Base-by-base conservation (phyloP, 2,329 filamentous ascomycete genomes). In the Chrysoporthe austroafricana region DNA sequence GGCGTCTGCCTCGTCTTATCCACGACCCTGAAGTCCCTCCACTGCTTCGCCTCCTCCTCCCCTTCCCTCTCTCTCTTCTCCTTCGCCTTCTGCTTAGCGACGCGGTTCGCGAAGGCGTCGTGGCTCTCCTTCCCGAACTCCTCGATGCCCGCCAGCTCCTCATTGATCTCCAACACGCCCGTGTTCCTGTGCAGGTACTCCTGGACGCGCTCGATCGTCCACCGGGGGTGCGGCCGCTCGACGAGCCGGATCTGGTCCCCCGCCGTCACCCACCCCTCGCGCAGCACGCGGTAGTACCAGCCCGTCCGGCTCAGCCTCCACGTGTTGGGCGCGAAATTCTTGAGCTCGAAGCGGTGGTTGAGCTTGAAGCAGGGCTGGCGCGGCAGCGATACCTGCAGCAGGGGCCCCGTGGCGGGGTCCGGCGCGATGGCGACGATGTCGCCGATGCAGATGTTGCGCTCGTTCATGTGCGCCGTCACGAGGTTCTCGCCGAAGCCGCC, bases 281-380 rank as follows among this genome's bases (percentile, higher is more conserved):
- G 78, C 18, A 90, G 73, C 1, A 91, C 85, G 2, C 88, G 84
- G 71, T 90, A 90, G 73, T 90, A 86, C 88, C 88, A 91, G 0
- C 89, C 89, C 0, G 88, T 90, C 1, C 88, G 83, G 67, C 85
- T 85, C 1, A 79, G 79, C 69, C 83, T 81, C 76, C 86, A 88
- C 0, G 86, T 85, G 26, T 82, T 79, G 0, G 84, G 84, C 4
- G 88, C 86, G 76, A 91, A 90, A 69, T 88, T 85, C 72, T 86
- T 86, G 11, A 89, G 78, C 44, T 84, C 81, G 75, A 91, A 91
- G 1, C 88, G 86, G 72, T 90, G 88, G 73, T 91, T 91, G 9
- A 91, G 82, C 74, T 91, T 91, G 78, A 86, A 91, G 77, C 89
- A 91, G 11, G 89, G 89, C 71, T 88, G 84, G 18, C 89, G 82